Base-by-base conservation (phyloP, 305 asterid species). In the Fraxinus xanthoxyloides region DNA sequence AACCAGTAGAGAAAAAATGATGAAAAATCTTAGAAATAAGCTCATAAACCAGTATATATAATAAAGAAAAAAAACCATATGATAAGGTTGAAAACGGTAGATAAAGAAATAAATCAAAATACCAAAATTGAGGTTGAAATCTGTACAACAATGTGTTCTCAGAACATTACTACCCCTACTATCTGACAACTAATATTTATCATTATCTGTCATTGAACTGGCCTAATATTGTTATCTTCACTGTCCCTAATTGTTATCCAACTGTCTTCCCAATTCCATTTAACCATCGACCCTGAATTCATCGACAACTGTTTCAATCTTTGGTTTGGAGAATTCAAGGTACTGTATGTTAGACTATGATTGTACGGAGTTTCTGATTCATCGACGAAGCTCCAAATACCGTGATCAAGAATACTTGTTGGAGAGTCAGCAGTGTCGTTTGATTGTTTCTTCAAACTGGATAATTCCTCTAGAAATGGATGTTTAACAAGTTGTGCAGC, bases 391-490 rank as follows among this genome's bases (percentile, higher is more conserved):
- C 89, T 86, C 98, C 98, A 95, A 36, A 95, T 84, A 4, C 88
- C 90, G 3, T 86, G 92, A 88, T 95, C 97, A 81, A 93, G 97
- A 81, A 91, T 82, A 61, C 98, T 90, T 4, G 97, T 92, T 17
- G 97, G 97, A 56, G 97, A 93, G 30, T 80, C 81, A 21, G 89
- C 38, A 0, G 26, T 67, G 7, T 69, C 77, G 17, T 51, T 28
- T 1, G 70, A 79, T 17, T 4, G n/a, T 63, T 54, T 56, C 51
- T 81, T 24, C 2, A 77, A 79, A 28, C 4, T 5, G 21, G 38
- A 30, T 7, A 51, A 5, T 12, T 79, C 86, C 0, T 81, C 78
- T 8, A 95, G 83, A 87, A 93, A 95, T 0, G 89, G 93, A 85
- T 95, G 98, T 31, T 75, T 70, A 43, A 93, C 86, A 8, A 95